These are phyloP conservation scores for Quercus ilex DNA, from an alignment of 306 rosid genomes.

Conservation along the genomic window DNA sequence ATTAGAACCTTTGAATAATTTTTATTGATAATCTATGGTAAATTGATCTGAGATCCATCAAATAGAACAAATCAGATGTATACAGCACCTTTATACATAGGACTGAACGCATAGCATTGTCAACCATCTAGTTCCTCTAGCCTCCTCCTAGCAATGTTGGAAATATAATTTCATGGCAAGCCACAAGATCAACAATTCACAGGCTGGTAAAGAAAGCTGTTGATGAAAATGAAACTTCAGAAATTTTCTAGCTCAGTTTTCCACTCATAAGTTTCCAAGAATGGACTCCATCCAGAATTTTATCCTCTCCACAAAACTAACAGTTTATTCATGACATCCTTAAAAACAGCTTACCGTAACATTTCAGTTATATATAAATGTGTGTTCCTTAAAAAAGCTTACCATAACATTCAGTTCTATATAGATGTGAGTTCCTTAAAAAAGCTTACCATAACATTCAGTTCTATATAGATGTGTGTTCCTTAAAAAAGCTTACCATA, in stretches of 20 bases:
- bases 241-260: not conserved
- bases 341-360: not conserved
- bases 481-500: not conserved
- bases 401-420: not conserved
- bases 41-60: not conserved
- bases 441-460: not conserved
- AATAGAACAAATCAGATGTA: conserved; percentile 2
- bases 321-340: not conserved
- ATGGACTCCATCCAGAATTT: not conserved
- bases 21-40: not conserved
- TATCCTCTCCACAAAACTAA: not conserved
- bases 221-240: not conserved
- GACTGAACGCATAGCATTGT: conserved; percentile 6
- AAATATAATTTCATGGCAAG: not conserved
- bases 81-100: conserved; percentile 6
- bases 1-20: not conserved
- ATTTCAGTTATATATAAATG: not conserved
- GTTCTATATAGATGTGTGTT: not conserved
- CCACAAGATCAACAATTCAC: conserved; percentile 5
- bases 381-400: not conserved
- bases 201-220: conserved; percentile 1
- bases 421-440: not conserved
- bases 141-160: conserved; percentile 13
- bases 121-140: conserved; percentile 7
- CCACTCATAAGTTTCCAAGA: not conserved